Base-by-base conservation (phyloP, 768 basidiomycete genomes). In the Russula sp. region DNA sequence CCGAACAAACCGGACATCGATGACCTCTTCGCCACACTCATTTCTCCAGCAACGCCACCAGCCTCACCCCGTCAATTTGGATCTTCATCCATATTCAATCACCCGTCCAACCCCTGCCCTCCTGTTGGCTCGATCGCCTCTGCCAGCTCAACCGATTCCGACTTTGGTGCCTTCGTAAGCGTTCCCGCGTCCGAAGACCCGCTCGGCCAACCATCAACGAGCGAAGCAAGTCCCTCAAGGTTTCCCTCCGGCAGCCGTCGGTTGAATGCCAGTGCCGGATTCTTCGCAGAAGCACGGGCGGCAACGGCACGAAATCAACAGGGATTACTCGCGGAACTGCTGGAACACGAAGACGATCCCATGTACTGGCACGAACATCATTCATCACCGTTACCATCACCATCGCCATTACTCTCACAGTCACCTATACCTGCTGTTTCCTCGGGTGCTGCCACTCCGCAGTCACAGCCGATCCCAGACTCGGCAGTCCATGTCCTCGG, bases 301-400 rank as follows among this genome's bases (percentile, higher is more conserved):
- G 81, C 84, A 11, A 78, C 81, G 0, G 82, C 83, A 57, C 77
- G 76, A 44, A 84, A 79, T 56, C 77, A 82, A 64, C 79, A 79
- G 61, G 78, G 75, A 26, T 75, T 90, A 6, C 75, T 90, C 55
- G 82, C 87, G 51, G 88, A 91, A 71, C 72, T 90, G 40, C 71
- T 90, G 42, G 69, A 79, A 63, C 83, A 87, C 64, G 82, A 90
- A 73, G 85, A 88, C 57, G 88, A 90, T 72, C 88, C 88, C 1
- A 72, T 89, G 68, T 87, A 85, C 71, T 87, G 59, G 57, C 68
- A 69, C 30, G 13, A 64, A 52, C 44, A 51, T 24, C 40, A 28
- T 5, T 8, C 53, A 9, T 48, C 61, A 16, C 34, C 52, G 13
- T 48, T 32, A 16, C 30, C 46, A 8, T 32, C 56, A 10, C 13